A percentile compares a stretch with the other conserved stretches of the same genome.
phyloP scores from a whole-genome alignment of 2,329 filamentous ascomycete genomes.

The Cercospora sesami region DNA sequence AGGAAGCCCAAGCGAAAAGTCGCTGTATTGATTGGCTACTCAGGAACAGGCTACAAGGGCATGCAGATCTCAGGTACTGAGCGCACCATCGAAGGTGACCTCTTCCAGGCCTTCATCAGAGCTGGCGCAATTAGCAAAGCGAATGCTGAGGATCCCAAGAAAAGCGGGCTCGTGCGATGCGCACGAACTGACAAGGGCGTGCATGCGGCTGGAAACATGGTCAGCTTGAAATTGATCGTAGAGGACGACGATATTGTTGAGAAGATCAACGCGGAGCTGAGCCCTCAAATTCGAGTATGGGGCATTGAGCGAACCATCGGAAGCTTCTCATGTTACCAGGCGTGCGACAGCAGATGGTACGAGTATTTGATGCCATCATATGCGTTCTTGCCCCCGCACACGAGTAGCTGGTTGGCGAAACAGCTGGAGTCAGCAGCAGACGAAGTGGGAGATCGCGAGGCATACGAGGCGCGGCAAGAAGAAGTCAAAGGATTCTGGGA shows the following conservation, averaged over 20 bases:
- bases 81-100: conserved; percentile 92
- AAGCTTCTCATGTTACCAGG: conserved; percentile 89
- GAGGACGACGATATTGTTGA: conserved; percentile 84
- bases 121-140: conserved; percentile 94
- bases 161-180: conserved; percentile 89
- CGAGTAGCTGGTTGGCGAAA: conserved; percentile 79
- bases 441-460: conserved; percentile 69
- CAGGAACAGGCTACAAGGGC: conserved; percentile 93
- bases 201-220: conserved; percentile 91
- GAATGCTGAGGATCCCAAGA: conserved; percentile 95
- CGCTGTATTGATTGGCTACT: conserved; percentile 91
- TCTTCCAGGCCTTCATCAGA: conserved; percentile 87
- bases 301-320: conserved; percentile 87
- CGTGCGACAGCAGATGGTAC: conserved; percentile 93
- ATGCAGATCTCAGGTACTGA: conserved; percentile 74
- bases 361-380: conserved; percentile 96
- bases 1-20: conserved; percentile 94
- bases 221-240: conserved; percentile 92
- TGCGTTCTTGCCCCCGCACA: conserved; percentile 87
- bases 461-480: conserved; percentile 66
- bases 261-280: conserved; percentile 85
- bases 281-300: conserved; percentile 91
- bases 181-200: conserved; percentile 97
- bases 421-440: conserved; percentile 77
- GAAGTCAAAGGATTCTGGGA: conserved; percentile 83